Base-by-base conservation (phyloP, 2,329 filamentous ascomycete genomes). In the Pezicula radicicola region DNA sequence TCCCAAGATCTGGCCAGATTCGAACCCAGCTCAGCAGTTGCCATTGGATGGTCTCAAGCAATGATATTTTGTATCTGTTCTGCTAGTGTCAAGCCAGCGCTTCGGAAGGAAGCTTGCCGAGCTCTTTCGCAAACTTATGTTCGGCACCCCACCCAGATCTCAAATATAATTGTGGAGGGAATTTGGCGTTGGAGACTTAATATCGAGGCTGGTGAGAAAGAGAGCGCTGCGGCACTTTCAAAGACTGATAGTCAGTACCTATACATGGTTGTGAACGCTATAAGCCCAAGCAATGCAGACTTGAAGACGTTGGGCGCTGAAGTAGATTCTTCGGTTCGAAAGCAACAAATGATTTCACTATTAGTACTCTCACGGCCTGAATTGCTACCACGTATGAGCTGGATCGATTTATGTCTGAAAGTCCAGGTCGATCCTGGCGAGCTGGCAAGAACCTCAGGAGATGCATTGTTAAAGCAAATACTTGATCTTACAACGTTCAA, bases 331-430 rank as follows among this genome's bases (percentile, higher is more conserved):
- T 70, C 77, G 19, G 62, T 74, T 13, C 66, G 92, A 8, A 82
- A 89, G 60, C 69, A 73, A 21, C 91, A 96, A 66, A 84, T 96
- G 61, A 83, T 91, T 57, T 81, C 83, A 6, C 72, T 97, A 4
- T 74, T 96, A 16, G 84, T 96, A 16, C 75, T 99, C 25, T 87
- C 88, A 51, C 87, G 90, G 21, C 78, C 84, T 18, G 85, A 92
- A 54, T 73, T 99, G 35, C 80, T 97, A 53, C 87, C 91, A 0
- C 81, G 82, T 53, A 78, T 85, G 18, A 89, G 82, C 55, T 99
- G 95, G 95, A 97, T 99, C 63, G 87, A 94, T 40, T 73, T 91
- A 3, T 96, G 90, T 63, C 77, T 97, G 50, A 84, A 84, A 54
- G 86, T 88, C 58, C 87, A 86, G 12, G 75, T 91, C 12, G 94